Conservation (phyloP, 768 basidiomycete genomes). For the Trametes elegans region DNA sequence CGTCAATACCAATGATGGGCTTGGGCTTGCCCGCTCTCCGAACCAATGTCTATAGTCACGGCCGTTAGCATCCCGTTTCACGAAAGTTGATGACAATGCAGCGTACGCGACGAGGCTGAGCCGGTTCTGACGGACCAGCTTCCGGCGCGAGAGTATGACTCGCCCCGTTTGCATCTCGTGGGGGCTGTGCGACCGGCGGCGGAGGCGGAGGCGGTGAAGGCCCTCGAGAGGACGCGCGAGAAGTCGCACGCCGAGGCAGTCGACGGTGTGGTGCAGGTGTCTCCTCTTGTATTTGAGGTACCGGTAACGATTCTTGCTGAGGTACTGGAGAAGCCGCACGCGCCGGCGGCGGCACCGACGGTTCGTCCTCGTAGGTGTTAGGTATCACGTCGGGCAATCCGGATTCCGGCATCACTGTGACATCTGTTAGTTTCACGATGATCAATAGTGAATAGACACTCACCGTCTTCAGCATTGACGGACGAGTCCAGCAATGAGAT, state of each 20-base stretch:
- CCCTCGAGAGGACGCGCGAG: conserved; percentile 42
- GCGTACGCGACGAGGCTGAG: conserved; percentile 30
- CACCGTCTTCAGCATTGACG: conserved; percentile 29
- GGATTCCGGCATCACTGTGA: conserved; percentile 27
- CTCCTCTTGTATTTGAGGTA: neutral
- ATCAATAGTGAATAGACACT: no score
- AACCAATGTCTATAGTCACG: conserved; percentile 37
- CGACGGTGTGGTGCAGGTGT: conserved; percentile 20
- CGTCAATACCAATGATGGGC: conserved; percentile 45
- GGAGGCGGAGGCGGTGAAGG: conserved; percentile 26
- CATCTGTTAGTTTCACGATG: conserved; percentile 13
- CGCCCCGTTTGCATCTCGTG: neutral
- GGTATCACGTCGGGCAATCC: conserved; percentile 49
- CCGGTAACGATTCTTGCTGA: neutral
- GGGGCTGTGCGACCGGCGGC: neutral
- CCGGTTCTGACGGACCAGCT: conserved; percentile 24
- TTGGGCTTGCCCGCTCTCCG: conserved; percentile 40
- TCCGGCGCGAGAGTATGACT: no score
- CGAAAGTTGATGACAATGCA: no score
- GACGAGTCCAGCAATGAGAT: conserved; percentile 36
- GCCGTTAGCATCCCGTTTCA: conserved; percentile 27
- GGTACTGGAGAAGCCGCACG: neutral
- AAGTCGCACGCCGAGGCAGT: conserved; percentile 38
- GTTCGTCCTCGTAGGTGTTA: conserved; percentile 53
- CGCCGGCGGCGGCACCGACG: conserved; percentile 36